These are phyloP conservation scores for Citrus trifoliata DNA, from an alignment of 345 rosid species.

Conservation along the genomic window DNA sequence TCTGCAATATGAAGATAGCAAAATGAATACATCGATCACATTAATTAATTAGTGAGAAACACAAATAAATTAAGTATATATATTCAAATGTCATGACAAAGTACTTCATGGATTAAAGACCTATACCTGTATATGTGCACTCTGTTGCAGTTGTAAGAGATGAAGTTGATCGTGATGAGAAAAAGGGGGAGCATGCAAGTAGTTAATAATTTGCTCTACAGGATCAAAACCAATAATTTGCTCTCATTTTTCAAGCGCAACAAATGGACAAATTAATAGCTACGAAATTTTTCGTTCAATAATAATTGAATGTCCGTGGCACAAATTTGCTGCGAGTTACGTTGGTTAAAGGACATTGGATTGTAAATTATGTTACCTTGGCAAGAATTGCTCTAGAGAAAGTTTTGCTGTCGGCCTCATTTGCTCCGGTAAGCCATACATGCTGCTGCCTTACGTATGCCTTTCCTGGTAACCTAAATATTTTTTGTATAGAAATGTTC, in stretches of 20 bases:
- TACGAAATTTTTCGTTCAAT: no score
- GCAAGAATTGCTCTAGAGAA: constrained; percentile 95
- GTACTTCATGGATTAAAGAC: background rate
- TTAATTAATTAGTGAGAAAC: background rate
- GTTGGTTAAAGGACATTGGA: background rate
- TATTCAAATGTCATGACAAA: background rate
- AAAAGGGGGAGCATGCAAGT: background rate
- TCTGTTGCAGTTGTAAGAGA: constrained; percentile 27
- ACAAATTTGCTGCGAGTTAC: background rate
- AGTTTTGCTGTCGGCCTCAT: constrained; percentile 85
- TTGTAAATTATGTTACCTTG: constrained; percentile 47
- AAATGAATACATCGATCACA: background rate
- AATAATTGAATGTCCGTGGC: no score
- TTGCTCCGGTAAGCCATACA: constrained; percentile 83
- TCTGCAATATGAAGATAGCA: constrained; percentile 38
- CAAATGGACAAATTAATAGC: no score
- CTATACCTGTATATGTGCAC: constrained; percentile 66
- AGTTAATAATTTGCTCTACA: background rate
- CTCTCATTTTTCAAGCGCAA: no score
- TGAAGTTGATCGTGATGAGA: background rate
- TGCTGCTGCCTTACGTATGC: constrained; percentile 77
- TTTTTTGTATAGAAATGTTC: background rate
- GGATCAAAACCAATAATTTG: background rate
- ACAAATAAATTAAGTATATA: background rate
- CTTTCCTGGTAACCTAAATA: constrained; percentile 83